Percentiles rank a stretch among this genome's conserved stretches.
Evolutionary conservation across 257 asterid genomes (phyloP).

Genomic region (Ilex aquifolium): DNA sequence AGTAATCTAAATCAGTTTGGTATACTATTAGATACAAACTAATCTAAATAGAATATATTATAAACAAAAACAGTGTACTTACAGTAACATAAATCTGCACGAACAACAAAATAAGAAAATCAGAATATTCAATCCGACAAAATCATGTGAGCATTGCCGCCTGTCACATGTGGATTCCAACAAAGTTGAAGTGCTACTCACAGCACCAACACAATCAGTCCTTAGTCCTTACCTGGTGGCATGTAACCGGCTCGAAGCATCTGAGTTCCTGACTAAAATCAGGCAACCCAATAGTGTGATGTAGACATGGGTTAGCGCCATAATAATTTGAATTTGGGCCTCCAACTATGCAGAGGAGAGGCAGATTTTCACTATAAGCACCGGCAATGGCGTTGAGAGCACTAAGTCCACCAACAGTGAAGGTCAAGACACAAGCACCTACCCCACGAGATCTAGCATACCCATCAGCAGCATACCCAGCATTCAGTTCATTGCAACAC

Average conservation of each 20-base stretch:
- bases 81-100: too few species aligned
- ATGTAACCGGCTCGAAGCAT: slow-evolving; percentile 80
- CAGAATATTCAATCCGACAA: too few species aligned
- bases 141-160: too few species aligned
- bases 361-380: slow-evolving; percentile 82
- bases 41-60: too few species aligned
- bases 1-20: too few species aligned
- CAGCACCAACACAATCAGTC: too few species aligned
- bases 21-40: too few species aligned
- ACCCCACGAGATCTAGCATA: slow-evolving; percentile 84
- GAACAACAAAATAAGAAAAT: too few species aligned
- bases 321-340: slow-evolving; percentile 82
- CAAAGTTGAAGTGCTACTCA: too few species aligned
- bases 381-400: slow-evolving; percentile 83
- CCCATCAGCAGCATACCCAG: slow-evolving; percentile 86
- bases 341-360: slow-evolving; percentile 74
- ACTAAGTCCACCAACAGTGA: slow-evolving; percentile 80
- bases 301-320: slow-evolving; percentile 66
- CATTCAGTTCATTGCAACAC: slow-evolving; percentile 88
- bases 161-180: too few species aligned
- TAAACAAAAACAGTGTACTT: too few species aligned
- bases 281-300: slow-evolving; percentile 79
- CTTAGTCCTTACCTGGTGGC: slow-evolving; percentile 49
- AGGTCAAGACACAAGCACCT: slow-evolving; percentile 82
- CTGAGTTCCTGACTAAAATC: slow-evolving; percentile 85